phyloP scores from a whole-genome alignment of 495 filamentous ascomycete genomes.

The Penicillium paxilli region DNA sequence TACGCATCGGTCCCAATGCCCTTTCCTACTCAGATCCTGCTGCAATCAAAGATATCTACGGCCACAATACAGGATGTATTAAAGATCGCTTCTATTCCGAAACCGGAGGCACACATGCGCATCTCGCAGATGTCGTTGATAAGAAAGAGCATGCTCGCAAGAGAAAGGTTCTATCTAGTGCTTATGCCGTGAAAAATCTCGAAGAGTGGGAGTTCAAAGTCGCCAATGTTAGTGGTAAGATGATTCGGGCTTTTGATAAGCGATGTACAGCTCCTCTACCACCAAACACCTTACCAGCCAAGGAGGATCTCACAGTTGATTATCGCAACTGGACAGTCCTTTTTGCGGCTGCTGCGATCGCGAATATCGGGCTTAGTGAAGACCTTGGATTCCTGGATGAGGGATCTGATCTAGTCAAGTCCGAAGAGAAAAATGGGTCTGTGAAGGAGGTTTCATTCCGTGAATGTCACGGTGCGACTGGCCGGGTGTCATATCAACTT shows the following conservation, averaged over 20 bases:
- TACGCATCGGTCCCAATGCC: neutral
- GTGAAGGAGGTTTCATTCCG: neutral
- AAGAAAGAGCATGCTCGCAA: neutral
- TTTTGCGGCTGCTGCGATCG: neutral
- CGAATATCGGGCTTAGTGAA: neutral
- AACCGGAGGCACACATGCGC: neutral
- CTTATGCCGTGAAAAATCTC: neutral
- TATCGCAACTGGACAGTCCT: neutral
- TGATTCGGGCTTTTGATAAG: neutral
- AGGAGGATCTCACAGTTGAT: neutral
- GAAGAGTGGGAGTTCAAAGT: slow-evolving; percentile 1
- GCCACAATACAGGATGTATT: neutral
- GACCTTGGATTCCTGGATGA: neutral
- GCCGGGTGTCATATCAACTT: slow-evolving; percentile 5
- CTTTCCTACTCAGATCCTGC: neutral
- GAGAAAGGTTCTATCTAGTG: neutral
- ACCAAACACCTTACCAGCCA: neutral
- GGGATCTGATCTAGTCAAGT: neutral
- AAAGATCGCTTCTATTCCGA: neutral
- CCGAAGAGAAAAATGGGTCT: neutral
- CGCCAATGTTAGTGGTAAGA: neutral
- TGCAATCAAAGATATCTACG: neutral
- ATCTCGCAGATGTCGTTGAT: neutral
- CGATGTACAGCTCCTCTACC: neutral
- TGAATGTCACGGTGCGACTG: neutral